A percentile compares a stretch with the other conserved stretches of the same genome.
Conservation (phyloP, 768 basidiomycete genomes). For the Botryobasidium botryosum region DNA sequence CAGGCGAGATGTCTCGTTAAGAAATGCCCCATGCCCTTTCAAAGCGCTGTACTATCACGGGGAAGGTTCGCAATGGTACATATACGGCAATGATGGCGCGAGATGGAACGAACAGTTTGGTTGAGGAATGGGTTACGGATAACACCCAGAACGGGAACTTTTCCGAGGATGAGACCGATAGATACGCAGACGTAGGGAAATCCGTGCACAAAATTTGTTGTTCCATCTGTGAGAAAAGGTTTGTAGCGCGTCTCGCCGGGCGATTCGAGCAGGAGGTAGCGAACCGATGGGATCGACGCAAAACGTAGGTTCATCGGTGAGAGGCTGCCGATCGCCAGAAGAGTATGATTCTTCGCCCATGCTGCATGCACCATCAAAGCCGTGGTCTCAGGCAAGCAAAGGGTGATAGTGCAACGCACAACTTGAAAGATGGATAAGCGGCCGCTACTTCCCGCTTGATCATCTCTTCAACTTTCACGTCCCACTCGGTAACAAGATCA, state of each 20-base stretch:
- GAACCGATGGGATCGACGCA: slow-evolving; percentile 90
- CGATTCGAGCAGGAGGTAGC: slow-evolving; percentile 13
- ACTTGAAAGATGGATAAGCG: slow-evolving; percentile 60
- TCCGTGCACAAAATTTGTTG: slow-evolving; percentile 75
- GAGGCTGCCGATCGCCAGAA: slow-evolving; percentile 41
- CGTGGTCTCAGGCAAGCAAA: neutral
- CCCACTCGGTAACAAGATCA: slow-evolving; percentile 89
- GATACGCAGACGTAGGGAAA: slow-evolving; percentile 86
- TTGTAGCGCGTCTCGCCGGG: no score
- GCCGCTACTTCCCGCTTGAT: slow-evolving; percentile 50
- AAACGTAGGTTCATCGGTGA: slow-evolving; percentile 85
- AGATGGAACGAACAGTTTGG: slow-evolving; percentile 37
- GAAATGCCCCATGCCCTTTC: slow-evolving; percentile 62
- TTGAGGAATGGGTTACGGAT: slow-evolving; percentile 88
- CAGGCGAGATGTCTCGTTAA: slow-evolving; percentile 40
- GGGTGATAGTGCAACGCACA: slow-evolving; percentile 36
- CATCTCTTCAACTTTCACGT: slow-evolving; percentile 76
- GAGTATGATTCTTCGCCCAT: slow-evolving; percentile 92
- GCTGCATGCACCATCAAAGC: slow-evolving; percentile 24
- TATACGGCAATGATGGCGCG: neutral
- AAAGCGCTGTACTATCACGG: slow-evolving; percentile 51
- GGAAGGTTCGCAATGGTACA: slow-evolving; percentile 1
- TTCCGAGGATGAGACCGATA: slow-evolving; percentile 71
- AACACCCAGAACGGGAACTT: slow-evolving; percentile 72
- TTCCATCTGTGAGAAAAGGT: slow-evolving; percentile 50